Evolutionary conservation across 176 grass and related monocot genomes (phyloP), one percentile per base, ranked within the genome.

Genomic region (Musa troglodytarum): DNA sequence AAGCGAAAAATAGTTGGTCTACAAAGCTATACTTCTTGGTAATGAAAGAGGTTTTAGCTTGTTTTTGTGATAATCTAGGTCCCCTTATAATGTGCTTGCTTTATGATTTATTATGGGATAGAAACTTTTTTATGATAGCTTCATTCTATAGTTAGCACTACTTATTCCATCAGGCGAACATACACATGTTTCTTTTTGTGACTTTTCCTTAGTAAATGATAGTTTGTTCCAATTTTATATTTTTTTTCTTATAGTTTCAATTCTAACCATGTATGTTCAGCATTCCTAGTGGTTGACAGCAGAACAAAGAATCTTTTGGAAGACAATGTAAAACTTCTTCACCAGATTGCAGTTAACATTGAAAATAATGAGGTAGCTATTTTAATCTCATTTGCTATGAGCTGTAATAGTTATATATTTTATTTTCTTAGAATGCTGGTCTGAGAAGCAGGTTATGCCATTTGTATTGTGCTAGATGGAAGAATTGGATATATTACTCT

Each of bases 311-410:
- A 80, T 75, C 64, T 87, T 54, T 71, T 97, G 49, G 88, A 89
- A 52, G 83, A 93, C 83, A 97, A 97, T 71, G 54, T 82, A 56
- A 75, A 19, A 15, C 77, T 97, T 83, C 83, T 93, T 77, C 59
- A 76, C 83, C 84, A 91, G 83, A 93, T 98, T 19, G 63, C 87
- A 71, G 67, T 63, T 86, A 93, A 98, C 81, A 84, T 93, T 70
- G n/a, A 28, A 65, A 78, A 56, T 75, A 93, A 80, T 25, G 86
- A 93, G 90, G 94, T 98, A 59, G 53, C 81, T 83, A 62, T 64
- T 54, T 74, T 76, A 72, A 8, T 54, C 22, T 53, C 71, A 17
- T 22, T 53, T 77, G 10, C 34, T 50, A 53, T 52, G 49, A 64
- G 10, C 22, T 67, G 10, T 50, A 20, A 7, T 70, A n/a, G 19